Percentiles rank a stretch among this genome's conserved stretches.
These are phyloP conservation scores for Echinosophora koreensis DNA, from an alignment of 306 rosid species.

Conservation along the genomic window DNA sequence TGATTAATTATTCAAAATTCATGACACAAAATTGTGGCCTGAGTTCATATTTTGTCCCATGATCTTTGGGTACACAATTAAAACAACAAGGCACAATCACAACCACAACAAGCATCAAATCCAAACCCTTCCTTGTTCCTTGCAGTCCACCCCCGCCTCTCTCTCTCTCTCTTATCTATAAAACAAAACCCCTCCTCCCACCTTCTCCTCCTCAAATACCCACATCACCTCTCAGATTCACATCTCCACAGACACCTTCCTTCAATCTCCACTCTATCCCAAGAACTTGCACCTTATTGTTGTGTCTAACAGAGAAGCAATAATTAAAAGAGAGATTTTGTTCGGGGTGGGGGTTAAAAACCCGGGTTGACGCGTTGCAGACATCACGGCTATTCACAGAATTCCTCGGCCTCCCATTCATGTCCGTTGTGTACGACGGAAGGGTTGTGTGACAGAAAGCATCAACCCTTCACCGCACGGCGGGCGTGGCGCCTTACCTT, in stretches of 20 bases:
- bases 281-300: too few relatives aligned
- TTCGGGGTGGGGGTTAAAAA: conserved; percentile 60
- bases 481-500: conserved; percentile 99
- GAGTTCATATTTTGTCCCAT: too few relatives aligned
- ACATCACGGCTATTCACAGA: conserved; percentile 97
- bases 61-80: neutral
- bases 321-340: neutral
- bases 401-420: conserved; percentile 68
- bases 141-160: neutral
- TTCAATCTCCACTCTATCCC: too few relatives aligned
- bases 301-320: neutral
- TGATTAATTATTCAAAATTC: too few relatives aligned
- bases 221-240: too few relatives aligned
- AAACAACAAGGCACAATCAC: conserved; percentile 44
- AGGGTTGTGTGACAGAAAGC: conserved; percentile 79
- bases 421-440: conserved; percentile 85
- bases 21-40: too few relatives aligned
- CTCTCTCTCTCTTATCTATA: conserved; percentile 40
- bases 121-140: neutral
- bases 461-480: conserved; percentile 99
- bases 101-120: conserved; percentile 39
- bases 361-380: conserved; percentile 81
- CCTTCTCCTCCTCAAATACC: neutral
- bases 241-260: too few relatives aligned
- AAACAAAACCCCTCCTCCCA: conserved; percentile 14